A percentile compares a stretch with the other conserved stretches of the same genome.
These are phyloP conservation scores for Oleoguttula mirabilis DNA, from an alignment of 495 filamentous ascomycete genomes.

Conservation along the genomic window DNA sequence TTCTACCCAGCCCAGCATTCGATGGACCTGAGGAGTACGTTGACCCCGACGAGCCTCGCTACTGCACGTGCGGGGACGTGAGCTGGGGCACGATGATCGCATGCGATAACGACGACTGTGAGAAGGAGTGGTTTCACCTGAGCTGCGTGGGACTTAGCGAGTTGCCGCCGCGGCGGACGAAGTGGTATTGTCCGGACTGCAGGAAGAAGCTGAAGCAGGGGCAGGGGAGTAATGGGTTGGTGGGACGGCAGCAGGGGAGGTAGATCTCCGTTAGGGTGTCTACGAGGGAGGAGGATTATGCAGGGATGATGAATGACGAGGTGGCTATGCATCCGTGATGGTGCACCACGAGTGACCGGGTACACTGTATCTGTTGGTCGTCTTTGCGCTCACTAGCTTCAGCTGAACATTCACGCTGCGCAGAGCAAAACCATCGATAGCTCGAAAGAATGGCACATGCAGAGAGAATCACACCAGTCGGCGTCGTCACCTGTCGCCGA, in stretches of 20 bases:
- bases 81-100: constrained; percentile 92
- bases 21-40: constrained; percentile 56
- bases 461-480: too few species aligned
- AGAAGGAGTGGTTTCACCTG: constrained; percentile 84
- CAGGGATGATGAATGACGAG: too few species aligned
- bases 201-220: constrained; percentile 37
- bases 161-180: constrained; percentile 61
- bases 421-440: too few species aligned
- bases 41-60: constrained; percentile 75
- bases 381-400: too few species aligned
- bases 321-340: too few species aligned
- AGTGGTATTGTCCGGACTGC: constrained; percentile 94
- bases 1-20: constrained; percentile 2
- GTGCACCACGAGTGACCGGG: too few species aligned
- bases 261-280: too few species aligned
- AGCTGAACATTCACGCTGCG: too few species aligned
- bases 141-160: constrained; percentile 70
- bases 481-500: too few species aligned
- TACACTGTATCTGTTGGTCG: too few species aligned
- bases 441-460: too few species aligned
- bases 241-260: constrained; percentile 13
- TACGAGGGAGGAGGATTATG: too few species aligned
- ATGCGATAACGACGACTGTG: constrained; percentile 60
- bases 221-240: constrained; percentile 17
- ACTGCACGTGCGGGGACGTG: constrained; percentile 84